Base-by-base conservation (phyloP, 2,329 filamentous ascomycete genomes). In the Calonectria multiphialidica region DNA sequence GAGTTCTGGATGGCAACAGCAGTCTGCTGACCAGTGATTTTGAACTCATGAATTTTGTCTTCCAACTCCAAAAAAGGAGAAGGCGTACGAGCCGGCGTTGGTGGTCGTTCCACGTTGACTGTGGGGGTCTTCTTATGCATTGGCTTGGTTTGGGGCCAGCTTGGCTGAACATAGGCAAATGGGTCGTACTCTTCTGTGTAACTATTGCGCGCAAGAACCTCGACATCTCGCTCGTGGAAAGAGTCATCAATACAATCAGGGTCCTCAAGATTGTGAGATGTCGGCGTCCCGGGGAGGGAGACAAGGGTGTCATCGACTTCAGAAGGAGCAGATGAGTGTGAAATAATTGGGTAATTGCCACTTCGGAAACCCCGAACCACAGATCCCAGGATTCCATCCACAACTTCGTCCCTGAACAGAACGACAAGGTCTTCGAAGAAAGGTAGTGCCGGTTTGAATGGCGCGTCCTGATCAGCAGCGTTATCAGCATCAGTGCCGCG, bases 391-490 rank as follows among this genome's bases (percentile, higher is more conserved):
- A 87, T 77, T 2, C 79, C 71, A 71, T 89, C 84, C 0, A 80
- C 78, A 1, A 81, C 79, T 2, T 86, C 85, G 10, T 86, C 84
- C 16, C 86, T 87, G 68, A 92, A 86, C 55, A 89, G 84, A 28
- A 93, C 83, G 2, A 92, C 84, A 1, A 92, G 78, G 72, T 93
- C 88, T 76, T 93, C 91, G 0, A 84, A 76, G 49, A 90, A 81
- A 0, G 88, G 86, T 25, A 93, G 82, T 0, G 90, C 84, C 1
- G 88, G 83, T 40, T 85, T 82, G 45, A 86, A 85, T 0, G 78
- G 66, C 18, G 77, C 70, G 10, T 80, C 67, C 9, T 71, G 47
- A 16, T 75, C 73, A 1, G 72, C 30, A 16, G 79, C 67, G 2
- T 82, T 75, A 8, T 78, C 79, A 1, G 82, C 80, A 76, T 87